Percentiles rank a stretch among this genome's conserved stretches.
Evolutionary conservation across 495 filamentous ascomycete genomes (phyloP).

Genomic region (Aspergillus sclerotioniger): DNA sequence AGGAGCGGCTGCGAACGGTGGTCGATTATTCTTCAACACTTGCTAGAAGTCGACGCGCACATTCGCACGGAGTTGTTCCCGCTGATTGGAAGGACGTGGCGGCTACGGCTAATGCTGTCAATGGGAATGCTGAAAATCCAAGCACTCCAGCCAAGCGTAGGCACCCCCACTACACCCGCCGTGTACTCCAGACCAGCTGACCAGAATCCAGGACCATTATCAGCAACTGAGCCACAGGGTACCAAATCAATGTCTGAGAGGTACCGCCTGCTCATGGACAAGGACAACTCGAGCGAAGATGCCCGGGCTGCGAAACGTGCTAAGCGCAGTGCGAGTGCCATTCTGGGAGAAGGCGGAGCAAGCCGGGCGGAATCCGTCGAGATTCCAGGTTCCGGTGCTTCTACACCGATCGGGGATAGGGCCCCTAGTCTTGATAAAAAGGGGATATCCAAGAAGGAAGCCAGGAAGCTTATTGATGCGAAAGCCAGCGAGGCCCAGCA

Average conservation of each 20-base stretch:
- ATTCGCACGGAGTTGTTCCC: conserved; percentile 71
- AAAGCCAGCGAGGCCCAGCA: conserved; percentile 51
- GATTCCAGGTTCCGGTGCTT: conserved; percentile 41
- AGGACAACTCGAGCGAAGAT: conserved; percentile 47
- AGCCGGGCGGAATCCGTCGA: conserved; percentile 36
- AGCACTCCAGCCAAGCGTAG: conserved; percentile 62
- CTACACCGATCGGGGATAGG: conserved; percentile 41
- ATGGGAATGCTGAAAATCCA: conserved; percentile 36
- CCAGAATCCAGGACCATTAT: conserved; percentile 36
- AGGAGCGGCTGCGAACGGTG: conserved; percentile 65
- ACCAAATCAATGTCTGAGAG: conserved; percentile 33
- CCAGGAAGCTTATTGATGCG: conserved; percentile 49
- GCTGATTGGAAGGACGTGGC: conserved; percentile 68
- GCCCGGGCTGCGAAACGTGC: conserved; percentile 50
- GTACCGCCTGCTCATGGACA: conserved; percentile 33
- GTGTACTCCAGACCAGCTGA: not conserved
- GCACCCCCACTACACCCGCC: conserved; percentile 6
- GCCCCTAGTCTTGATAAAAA: conserved; percentile 53
- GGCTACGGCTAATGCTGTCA: conserved; percentile 33
- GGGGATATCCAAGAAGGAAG: conserved; percentile 54
- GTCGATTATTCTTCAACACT: conserved; percentile 68
- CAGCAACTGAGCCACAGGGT: conserved; percentile 19
- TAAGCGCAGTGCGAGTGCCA: conserved; percentile 43
- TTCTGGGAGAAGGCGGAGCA: conserved; percentile 38
- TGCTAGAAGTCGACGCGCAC: conserved; percentile 61